Percentiles rank a stretch among this genome's conserved stretches.
Conservation (phyloP, 352 stramenopile genomes). For the Pythium dissotocum region DNA sequence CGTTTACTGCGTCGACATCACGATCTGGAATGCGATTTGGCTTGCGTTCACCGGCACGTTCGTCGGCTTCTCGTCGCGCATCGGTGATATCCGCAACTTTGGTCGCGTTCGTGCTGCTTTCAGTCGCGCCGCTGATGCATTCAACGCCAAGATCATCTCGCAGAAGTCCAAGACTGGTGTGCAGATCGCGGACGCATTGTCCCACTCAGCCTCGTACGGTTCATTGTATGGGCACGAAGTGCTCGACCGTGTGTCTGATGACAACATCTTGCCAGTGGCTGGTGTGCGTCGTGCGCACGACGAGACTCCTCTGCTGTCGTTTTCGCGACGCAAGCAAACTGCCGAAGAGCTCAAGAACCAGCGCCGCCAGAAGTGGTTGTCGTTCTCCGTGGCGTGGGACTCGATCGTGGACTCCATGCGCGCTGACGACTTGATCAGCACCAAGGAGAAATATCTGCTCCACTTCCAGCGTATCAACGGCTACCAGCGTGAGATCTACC, state of each 20-base stretch:
- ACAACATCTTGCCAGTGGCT: conserved; percentile 26
- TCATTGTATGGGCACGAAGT: conserved; percentile 38
- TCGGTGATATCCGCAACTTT: conserved; percentile 96
- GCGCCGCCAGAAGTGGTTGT: conserved; percentile 97
- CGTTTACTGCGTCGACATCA: conserved; percentile 98
- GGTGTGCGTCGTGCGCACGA: conserved; percentile 32
- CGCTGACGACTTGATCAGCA: conserved; percentile 90
- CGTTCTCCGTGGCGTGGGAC: conserved; percentile 98
- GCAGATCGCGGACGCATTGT: conserved; percentile 31
- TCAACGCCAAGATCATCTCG: conserved; percentile 86
- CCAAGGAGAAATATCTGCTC: conserved; percentile 86
- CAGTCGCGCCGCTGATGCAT: conserved; percentile 82
- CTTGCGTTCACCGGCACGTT: conserved; percentile 96
- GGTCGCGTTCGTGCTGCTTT: conserved; percentile 84
- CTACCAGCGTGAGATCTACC: conserved; percentile 97
- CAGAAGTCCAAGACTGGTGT: conserved; percentile 70
- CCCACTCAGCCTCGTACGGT: conserved; percentile 31
- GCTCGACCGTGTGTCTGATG: conserved; percentile 31
- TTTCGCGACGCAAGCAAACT: conserved; percentile 84
- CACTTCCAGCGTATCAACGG: conserved; percentile 96
- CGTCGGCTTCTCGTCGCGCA: conserved; percentile 95
- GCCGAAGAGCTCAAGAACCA: conserved; percentile 86
- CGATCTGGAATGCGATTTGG: conserved; percentile 98
- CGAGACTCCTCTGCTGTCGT: conserved; percentile 81
- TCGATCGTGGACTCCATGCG: conserved; percentile 97